Conservation (phyloP, 805 yeast species). For the Phaffomyces opuntiae region DNA sequence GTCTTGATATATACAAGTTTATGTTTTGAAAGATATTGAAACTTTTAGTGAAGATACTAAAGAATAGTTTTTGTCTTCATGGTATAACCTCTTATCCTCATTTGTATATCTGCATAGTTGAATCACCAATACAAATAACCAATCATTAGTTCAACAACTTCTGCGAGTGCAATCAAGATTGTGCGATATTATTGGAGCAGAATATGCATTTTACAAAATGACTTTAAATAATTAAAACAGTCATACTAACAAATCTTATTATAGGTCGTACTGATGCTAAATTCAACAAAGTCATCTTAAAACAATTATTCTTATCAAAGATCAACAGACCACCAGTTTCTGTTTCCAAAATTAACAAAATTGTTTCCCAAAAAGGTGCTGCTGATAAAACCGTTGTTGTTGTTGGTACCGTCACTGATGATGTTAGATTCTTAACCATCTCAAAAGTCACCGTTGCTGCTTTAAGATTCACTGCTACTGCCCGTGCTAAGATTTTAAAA, state of each 20-base stretch:
- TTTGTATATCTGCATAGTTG: background rate
- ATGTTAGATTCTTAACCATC: slow-evolving; percentile 85
- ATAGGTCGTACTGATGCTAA: slow-evolving; percentile 97
- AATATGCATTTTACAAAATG: slow-evolving; percentile 16
- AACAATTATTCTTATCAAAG: slow-evolving; percentile 94
- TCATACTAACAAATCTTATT: slow-evolving; percentile 30
- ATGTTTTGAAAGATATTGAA: background rate
- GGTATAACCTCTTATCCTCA: slow-evolving; percentile 2
- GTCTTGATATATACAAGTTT: slow-evolving; percentile 3
- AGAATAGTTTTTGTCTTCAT: background rate
- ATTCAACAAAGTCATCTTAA: slow-evolving; percentile 96
- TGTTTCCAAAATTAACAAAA: slow-evolving; percentile 82
- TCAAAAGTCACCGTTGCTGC: slow-evolving; percentile 99
- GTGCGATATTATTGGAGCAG: slow-evolving; percentile 43
- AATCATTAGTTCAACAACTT: slow-evolving; percentile 6
- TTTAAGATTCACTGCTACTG: slow-evolving; percentile 98
- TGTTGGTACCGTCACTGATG: slow-evolving; percentile 99
- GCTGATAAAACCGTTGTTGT: slow-evolving; percentile 90
- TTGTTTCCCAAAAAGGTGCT: slow-evolving; percentile 77
- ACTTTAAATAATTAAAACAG: slow-evolving; percentile 1
- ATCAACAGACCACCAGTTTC: slow-evolving; percentile 99
- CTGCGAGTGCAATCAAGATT: slow-evolving; percentile 34
- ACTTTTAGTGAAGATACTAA: background rate
- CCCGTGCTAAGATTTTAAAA: slow-evolving; percentile 94
- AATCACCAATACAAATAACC: background rate